Conservation (phyloP, 116 monocot genomes). For the Iris pallida region DNA sequence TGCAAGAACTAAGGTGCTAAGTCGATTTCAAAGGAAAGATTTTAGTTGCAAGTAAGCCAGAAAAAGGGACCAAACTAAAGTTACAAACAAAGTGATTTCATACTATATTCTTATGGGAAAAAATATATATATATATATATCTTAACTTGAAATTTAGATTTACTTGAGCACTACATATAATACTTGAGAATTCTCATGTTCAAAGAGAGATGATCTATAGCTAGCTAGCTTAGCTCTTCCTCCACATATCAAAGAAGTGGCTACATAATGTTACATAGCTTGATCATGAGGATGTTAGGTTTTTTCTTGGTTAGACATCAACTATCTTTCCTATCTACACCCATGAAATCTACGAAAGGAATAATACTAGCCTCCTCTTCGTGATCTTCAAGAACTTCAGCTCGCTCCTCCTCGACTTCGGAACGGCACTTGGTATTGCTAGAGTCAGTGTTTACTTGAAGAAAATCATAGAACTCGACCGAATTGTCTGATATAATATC, state of each 20-base stretch:
- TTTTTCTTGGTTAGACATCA: too few relatives aligned
- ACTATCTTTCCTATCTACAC: slow-evolving; percentile 6
- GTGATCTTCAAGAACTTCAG: slow-evolving; percentile 9
- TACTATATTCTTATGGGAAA: too few relatives aligned
- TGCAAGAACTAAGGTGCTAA: slow-evolving; percentile 4
- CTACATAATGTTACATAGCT: not conserved
- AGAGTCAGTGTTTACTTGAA: slow-evolving; percentile 31
- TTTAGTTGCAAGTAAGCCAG: too few relatives aligned
- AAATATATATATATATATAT: too few relatives aligned
- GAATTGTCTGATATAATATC: slow-evolving; percentile 32
- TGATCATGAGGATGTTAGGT: not conserved
- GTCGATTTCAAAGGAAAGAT: slow-evolving; percentile 4
- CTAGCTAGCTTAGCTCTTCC: too few relatives aligned
- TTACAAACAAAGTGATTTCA: too few relatives aligned
- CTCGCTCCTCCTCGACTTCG: slow-evolving; percentile 22
- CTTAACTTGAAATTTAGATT: too few relatives aligned
- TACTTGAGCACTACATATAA: too few relatives aligned
- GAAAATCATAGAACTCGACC: slow-evolving; percentile 56
- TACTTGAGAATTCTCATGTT: too few relatives aligned
- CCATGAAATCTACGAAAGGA: slow-evolving; percentile 57
- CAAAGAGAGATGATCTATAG: too few relatives aligned
- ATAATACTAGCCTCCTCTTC: slow-evolving; percentile 4
- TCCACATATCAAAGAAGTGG: not conserved
- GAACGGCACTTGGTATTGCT: slow-evolving; percentile 12
- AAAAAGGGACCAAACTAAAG: too few relatives aligned